Conservation (phyloP, 805 yeast species). For the Lachancea meyersii region DNA sequence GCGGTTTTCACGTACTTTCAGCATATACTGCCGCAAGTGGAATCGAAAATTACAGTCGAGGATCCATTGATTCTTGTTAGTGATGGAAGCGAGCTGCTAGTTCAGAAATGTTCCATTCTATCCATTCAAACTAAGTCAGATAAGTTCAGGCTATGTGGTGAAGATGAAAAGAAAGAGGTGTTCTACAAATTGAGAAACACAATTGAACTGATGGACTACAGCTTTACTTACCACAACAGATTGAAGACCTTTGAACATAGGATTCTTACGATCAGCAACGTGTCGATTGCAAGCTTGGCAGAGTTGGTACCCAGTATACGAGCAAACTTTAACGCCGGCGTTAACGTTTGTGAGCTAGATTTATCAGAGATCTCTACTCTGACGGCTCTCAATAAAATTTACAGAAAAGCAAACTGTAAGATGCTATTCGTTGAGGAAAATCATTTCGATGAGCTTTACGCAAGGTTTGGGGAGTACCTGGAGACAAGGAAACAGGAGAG, state of each 20-base stretch:
- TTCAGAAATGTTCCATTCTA: slow-evolving; percentile 28
- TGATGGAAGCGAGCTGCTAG: slow-evolving; percentile 27
- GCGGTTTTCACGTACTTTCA: slow-evolving; percentile 15
- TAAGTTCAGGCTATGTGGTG: slow-evolving; percentile 12
- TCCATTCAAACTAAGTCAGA: slow-evolving; percentile 20
- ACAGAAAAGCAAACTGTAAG: slow-evolving; percentile 24
- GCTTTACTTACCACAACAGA: slow-evolving; percentile 19
- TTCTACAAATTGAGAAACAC: slow-evolving; percentile 17
- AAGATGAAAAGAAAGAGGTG: slow-evolving; percentile 8
- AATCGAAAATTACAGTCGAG: slow-evolving; percentile 35
- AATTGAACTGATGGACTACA: slow-evolving; percentile 22
- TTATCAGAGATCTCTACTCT: slow-evolving; percentile 28
- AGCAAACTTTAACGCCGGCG: slow-evolving; percentile 16
- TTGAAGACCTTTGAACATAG: slow-evolving; percentile 14
- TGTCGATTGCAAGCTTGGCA: slow-evolving; percentile 18
- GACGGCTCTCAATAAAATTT: slow-evolving; percentile 23
- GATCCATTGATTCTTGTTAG: slow-evolving; percentile 35
- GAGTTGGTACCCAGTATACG: slow-evolving; percentile 23
- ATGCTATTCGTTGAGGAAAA: slow-evolving; percentile 24
- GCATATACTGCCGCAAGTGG: slow-evolving; percentile 32
- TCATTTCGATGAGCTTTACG: slow-evolving; percentile 27
- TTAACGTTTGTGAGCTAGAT: slow-evolving; percentile 23
- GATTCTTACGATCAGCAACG: slow-evolving; percentile 19
- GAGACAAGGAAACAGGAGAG: slow-evolving; percentile 17
- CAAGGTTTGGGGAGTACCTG: slow-evolving; percentile 23